A percentile compares a stretch with the other conserved stretches of the same genome.
These are phyloP conservation scores for Ustilago hordei DNA, from an alignment of 1,284 basidiomycete species.

Conservation along the genomic window DNA sequence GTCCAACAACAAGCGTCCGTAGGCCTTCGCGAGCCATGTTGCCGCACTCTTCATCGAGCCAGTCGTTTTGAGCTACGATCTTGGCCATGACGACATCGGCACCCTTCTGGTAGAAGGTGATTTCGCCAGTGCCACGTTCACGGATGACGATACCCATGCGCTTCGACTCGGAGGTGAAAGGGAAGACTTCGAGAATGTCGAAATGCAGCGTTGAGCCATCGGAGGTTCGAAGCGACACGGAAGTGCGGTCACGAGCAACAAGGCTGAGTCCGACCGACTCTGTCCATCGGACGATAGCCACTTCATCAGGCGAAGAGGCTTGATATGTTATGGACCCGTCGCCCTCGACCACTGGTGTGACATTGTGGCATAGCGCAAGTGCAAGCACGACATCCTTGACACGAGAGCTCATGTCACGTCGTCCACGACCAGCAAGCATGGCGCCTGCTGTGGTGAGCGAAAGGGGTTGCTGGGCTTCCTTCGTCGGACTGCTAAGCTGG, in stretches of 20 bases:
- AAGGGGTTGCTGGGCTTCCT: conserved; percentile 20
- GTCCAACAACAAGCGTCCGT: conserved; percentile 90
- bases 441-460: conserved; percentile 75
- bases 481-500: conserved; percentile 35
- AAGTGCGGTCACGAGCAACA: conserved; percentile 85
- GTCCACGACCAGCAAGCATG: conserved; percentile 82
- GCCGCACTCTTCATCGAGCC: conserved; percentile 97
- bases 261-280: conserved; percentile 92
- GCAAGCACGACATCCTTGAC: conserved; percentile 94
- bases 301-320: conserved; percentile 98
- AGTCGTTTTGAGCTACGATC: conserved; percentile 96
- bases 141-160: conserved; percentile 98
- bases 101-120: conserved; percentile 94
- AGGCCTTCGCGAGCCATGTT: conserved; percentile 99
- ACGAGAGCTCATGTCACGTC: conserved; percentile 92
- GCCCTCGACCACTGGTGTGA: conserved; percentile 93
- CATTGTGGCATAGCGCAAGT: conserved; percentile 95
- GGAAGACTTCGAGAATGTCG: conserved; percentile 93
- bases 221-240: conserved; percentile 73
- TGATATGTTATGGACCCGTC: conserved; percentile 95
- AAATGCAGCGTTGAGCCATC: conserved; percentile 74
- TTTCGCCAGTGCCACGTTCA: conserved; percentile 80
- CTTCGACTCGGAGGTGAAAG: conserved; percentile 96
- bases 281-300: conserved; percentile 98
- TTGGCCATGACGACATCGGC: conserved; percentile 96